A percentile compares a stretch with the other conserved stretches of the same genome.
These are phyloP conservation scores for Parsonsia alboflavescens DNA, from an alignment of 257 asterid genomes.

Conservation along the genomic window DNA sequence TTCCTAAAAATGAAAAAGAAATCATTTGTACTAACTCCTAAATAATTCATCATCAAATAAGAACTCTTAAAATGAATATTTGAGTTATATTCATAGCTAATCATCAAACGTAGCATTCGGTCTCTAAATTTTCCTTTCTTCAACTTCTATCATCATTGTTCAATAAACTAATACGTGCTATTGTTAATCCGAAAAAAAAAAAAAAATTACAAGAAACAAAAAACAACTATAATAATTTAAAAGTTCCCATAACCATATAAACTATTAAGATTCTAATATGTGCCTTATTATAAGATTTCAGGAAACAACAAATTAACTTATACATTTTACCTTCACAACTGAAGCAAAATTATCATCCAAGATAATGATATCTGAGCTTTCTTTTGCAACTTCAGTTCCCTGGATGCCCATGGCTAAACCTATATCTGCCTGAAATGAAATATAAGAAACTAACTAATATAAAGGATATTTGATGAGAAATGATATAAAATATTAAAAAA, in stretches of 20 bases:
- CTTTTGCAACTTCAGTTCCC: constrained; percentile 98
- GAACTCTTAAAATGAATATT: no score
- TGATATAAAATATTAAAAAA: background rate
- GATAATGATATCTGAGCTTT: constrained; percentile 95
- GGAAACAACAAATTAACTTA: constrained; percentile 9
- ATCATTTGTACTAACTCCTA: no score
- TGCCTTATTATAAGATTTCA: constrained; percentile 2
- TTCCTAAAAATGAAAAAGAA: no score
- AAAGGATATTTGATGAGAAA: constrained; percentile 6
- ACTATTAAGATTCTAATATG: background rate
- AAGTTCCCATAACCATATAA: background rate
- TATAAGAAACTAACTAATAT: constrained; percentile 12
- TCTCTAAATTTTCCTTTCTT: no score
- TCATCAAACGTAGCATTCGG: no score
- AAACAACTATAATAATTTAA: background rate
- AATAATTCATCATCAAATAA: no score
- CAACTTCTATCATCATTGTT: background rate
- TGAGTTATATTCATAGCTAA: no score
- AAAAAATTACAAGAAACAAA: no score
- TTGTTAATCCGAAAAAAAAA: no score
- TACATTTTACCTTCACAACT: constrained; percentile 66
- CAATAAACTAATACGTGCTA: no score
- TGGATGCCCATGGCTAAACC: constrained; percentile 96
- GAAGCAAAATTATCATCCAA: constrained; percentile 93
- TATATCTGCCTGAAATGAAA: constrained; percentile 77